Evolutionary conservation across 2,329 filamentous ascomycete species (phyloP).

Genomic region (Nakataea oryzae): DNA sequence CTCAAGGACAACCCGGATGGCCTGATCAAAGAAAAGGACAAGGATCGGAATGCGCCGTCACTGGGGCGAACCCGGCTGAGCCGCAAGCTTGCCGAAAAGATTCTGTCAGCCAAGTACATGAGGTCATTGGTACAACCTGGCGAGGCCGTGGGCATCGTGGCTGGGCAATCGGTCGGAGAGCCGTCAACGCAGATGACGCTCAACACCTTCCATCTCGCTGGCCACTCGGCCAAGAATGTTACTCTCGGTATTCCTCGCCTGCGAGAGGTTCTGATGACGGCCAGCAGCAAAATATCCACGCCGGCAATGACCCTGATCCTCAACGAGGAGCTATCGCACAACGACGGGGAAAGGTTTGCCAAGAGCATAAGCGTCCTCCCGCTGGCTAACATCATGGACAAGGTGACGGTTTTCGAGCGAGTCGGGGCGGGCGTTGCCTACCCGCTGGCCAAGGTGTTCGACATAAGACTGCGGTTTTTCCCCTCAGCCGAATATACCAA

Average conservation of each 20-base stretch:
- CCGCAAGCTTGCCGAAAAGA: conserved; percentile 69
- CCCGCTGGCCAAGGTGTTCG: conserved; percentile 71
- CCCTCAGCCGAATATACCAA: conserved; percentile 70
- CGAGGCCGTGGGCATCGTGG: conserved; percentile 93
- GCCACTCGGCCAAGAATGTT: conserved; percentile 96
- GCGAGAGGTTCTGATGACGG: conserved; percentile 97
- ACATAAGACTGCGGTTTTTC: conserved; percentile 75
- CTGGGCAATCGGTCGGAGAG: conserved; percentile 92
- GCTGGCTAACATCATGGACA: conserved; percentile 74
- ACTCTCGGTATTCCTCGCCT: conserved; percentile 94
- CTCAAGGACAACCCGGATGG: conserved; percentile 64
- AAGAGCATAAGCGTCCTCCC: conserved; percentile 86
- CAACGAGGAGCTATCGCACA: conserved; percentile 57
- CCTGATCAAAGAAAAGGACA: conserved; percentile 39
- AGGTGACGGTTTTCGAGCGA: conserved; percentile 68
- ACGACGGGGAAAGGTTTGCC: conserved; percentile 68
- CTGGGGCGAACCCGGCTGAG: conserved; percentile 27
- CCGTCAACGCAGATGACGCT: conserved; percentile 98
- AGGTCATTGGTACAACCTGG: conserved; percentile 87
- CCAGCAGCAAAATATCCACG: conserved; percentile 78
- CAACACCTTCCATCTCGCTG: conserved; percentile 99
- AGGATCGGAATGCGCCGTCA: conserved; percentile 20
- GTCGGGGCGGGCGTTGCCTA: conserved; percentile 61
- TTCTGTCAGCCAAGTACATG: conserved; percentile 88
- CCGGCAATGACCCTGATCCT: conserved; percentile 81